phyloP scores from a whole-genome alignment of 2,329 filamentous ascomycete species.

The Penicillium sp. region DNA sequence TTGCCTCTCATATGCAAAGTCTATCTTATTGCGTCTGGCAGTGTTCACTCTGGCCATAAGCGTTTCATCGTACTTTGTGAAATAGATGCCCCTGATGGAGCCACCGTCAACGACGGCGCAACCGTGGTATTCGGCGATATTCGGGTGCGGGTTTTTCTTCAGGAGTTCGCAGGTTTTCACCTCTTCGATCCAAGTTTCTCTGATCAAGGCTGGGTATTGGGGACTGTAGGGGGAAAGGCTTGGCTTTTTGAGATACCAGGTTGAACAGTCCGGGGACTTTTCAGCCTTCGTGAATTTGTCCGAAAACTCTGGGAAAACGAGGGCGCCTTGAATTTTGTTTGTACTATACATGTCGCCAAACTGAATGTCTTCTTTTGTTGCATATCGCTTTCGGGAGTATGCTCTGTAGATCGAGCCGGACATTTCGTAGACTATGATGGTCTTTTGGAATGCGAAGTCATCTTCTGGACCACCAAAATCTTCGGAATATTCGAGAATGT shows the following conservation, averaged over 20 bases:
- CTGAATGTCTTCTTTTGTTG: background rate
- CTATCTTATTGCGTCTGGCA: background rate
- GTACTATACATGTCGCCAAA: conserved; percentile 1
- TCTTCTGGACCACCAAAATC: conserved; percentile 1
- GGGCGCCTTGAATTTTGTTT: background rate
- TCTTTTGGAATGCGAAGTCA: background rate
- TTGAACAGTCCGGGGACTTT: background rate
- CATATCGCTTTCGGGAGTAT: conserved; percentile 1
- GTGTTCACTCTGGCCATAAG: conserved; percentile 3
- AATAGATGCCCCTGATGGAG: conserved; percentile 1
- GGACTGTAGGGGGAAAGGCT: conserved; percentile 2
- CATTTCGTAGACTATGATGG: conserved; percentile 2
- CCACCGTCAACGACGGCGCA: background rate
- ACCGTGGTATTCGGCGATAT: conserved; percentile 6
- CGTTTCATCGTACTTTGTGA: conserved; percentile 4
- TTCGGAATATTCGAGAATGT: conserved; percentile 3
- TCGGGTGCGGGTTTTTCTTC: conserved; percentile 1
- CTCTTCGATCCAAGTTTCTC: background rate
- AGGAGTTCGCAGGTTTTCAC: conserved; percentile 3
- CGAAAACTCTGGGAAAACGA: conserved; percentile 1
- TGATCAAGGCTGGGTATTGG: background rate
- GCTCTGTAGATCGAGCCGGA: conserved; percentile 1
- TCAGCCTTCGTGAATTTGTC: conserved; percentile 3
- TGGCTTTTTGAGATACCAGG: conserved; percentile 2
- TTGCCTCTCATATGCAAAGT: background rate